Conservation (phyloP, 768 basidiomycete genomes). For the Lactarius vividus region DNA sequence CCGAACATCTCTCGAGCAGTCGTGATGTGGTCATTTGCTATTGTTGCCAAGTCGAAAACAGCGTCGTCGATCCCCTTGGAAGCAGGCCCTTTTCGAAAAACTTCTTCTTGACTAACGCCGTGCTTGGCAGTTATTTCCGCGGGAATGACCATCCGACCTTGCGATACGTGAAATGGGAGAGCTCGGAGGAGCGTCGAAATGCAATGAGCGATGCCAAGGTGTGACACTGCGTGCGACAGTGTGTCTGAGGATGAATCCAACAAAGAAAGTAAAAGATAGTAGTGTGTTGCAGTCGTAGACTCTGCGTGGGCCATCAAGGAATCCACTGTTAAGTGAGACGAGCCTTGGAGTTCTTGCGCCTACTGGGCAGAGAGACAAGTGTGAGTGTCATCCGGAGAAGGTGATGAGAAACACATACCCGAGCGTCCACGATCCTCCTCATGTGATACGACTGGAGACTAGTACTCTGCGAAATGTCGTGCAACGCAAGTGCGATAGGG, state of each 20-base stretch:
- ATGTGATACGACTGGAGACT: conserved; percentile 72
- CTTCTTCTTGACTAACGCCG: conserved; percentile 74
- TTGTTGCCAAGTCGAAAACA: conserved; percentile 77
- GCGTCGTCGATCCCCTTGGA: conserved; percentile 70
- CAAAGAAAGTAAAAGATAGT: conserved; percentile 74
- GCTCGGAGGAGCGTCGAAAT: conserved; percentile 70
- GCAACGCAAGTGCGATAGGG: conserved; percentile 73
- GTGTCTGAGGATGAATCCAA: conserved; percentile 50
- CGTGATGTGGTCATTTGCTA: conserved; percentile 76
- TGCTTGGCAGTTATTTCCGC: conserved; percentile 79
- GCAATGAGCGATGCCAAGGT: conserved; percentile 74
- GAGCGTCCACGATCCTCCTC: conserved; percentile 79
- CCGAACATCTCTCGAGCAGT: conserved; percentile 72
- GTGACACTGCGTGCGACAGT: conserved; percentile 75
- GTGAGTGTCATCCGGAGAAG: neutral
- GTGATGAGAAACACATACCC: conserved; percentile 47
- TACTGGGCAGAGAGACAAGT: conserved; percentile 31
- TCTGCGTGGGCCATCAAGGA: conserved; percentile 73
- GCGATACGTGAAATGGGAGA: conserved; percentile 71
- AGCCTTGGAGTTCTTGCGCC: conserved; percentile 65
- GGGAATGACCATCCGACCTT: conserved; percentile 72
- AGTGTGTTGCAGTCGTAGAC: conserved; percentile 72
- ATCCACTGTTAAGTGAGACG: conserved; percentile 64
- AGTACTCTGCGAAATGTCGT: conserved; percentile 48
- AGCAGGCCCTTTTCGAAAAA: conserved; percentile 54